Conservation (phyloP, 177 flowering plant genomes). For the Vitis hybrid region DNA sequence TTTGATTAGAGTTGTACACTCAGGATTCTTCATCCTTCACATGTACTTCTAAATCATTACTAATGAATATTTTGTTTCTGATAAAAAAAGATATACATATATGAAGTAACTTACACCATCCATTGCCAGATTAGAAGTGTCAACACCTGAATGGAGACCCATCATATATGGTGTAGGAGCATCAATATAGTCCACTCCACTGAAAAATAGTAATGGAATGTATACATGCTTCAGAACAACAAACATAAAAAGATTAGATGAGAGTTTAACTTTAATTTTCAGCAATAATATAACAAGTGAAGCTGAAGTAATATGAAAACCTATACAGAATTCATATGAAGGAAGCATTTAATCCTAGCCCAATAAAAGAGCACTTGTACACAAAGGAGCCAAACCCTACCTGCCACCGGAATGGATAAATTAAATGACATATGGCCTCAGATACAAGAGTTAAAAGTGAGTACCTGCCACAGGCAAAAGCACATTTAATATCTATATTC, state of each 20-base stretch:
- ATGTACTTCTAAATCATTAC: too few relatives aligned
- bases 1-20: too few relatives aligned
- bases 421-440: conserved; percentile 91
- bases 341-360: too few relatives aligned
- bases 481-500: neutral
- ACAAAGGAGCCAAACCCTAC: conserved; percentile 29
- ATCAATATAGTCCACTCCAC: conserved; percentile 99
- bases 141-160: conserved; percentile 99
- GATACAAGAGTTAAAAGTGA: conserved; percentile 84
- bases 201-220: conserved; percentile 99
- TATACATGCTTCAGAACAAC: conserved; percentile 95
- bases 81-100: neutral
- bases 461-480: conserved; percentile 53
- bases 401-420: conserved; percentile 98
- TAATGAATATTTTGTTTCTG: too few relatives aligned
- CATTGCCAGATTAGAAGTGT: conserved; percentile 80
- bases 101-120: conserved; percentile 83
- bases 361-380: too few relatives aligned
- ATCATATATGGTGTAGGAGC: conserved; percentile 99
- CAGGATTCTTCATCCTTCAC: neutral
- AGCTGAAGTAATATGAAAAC: neutral
- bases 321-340: neutral
- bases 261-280: conserved; percentile 8
- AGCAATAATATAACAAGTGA: neutral
- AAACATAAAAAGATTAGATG: conserved; percentile 44